Percentiles rank a stretch among this genome's conserved stretches.
phyloP scores from a whole-genome alignment of 2,329 filamentous ascomycete species.

The Celoporthe dispersa region DNA sequence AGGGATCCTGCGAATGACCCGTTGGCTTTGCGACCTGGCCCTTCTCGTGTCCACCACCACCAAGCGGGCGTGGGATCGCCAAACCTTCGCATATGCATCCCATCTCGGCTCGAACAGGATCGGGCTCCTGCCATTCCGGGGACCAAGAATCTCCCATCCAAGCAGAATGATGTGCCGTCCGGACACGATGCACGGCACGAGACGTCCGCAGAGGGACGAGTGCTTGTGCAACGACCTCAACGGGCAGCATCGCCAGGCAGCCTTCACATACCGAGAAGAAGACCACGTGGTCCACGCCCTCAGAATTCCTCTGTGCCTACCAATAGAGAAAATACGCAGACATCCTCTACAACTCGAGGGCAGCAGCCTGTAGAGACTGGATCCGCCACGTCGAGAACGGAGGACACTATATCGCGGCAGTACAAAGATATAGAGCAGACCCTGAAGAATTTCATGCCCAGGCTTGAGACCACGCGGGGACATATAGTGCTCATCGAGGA shows the following conservation, averaged over 20 bases:
- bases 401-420: background rate
- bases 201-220: background rate
- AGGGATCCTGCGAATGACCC: background rate
- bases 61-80: background rate
- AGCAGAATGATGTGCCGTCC: background rate
- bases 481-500: conserved; percentile 16
- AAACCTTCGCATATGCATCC: background rate
- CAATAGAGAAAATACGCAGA: background rate
- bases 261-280: background rate
- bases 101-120: background rate
- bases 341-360: background rate
- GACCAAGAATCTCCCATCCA: background rate
- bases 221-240: background rate
- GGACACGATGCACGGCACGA: background rate
- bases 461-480: background rate
- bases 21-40: background rate
- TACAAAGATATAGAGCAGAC: background rate
- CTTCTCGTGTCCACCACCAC: background rate
- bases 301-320: background rate
- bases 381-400: background rate
- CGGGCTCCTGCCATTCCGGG: background rate
- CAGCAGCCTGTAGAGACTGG: background rate
- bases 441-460: background rate
- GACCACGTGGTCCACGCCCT: background rate
- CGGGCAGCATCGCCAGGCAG: background rate